Evolutionary conservation across 2,329 filamentous ascomycete genomes (phyloP), one percentile per base, ranked within the genome.

Genomic region (Penicillium sclerotiorum): DNA sequence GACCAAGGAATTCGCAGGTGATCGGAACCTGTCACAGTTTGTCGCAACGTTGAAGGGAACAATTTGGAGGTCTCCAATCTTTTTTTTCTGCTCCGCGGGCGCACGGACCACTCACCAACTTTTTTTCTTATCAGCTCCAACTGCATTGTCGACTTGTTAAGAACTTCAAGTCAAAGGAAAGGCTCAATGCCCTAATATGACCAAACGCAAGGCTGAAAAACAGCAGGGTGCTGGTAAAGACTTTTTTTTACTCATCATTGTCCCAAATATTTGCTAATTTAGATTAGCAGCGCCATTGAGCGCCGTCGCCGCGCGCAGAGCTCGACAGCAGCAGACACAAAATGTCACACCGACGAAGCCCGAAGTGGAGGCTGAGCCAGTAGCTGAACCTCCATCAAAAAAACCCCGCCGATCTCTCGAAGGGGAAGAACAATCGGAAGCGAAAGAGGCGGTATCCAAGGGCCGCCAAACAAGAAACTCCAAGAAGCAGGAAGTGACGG

Each of bases 261-360:
- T 23, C n/a, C 6, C 15, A 15, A 36, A 15, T 9, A 11, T 25
- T 23, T 15, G 15, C 42, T 45, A 45, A 45, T 35, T 22, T 21
- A 18, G 49, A 42, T 41, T 56, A 33, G 21, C 56, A 68, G 68
- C 59, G 47, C 67, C 67, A n/a, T 58, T 74, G 51, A 75, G 73
- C 53, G 73, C 72, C 37, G 57, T 75, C 53, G 73, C 73, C 22
- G 72, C 72, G 52, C 73, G 72, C 59, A 73, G 65, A 67, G 69
- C 69, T 58, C 64, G 68, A 44, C 67, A 69, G 53, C 66, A 71
- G 50, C 64, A 66, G 45, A 56, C 60, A 39, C 66, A 64, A 46
- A 53, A 39, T 35, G 53, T 51, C 22, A 40, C 51, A n/a, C 33
- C 55, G 18, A 40, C 57, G 23, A 61, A 63, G 40, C 51, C 57